Base-by-base conservation (phyloP, 805 yeast genomes). In the Metschnikowia koreensis region DNA sequence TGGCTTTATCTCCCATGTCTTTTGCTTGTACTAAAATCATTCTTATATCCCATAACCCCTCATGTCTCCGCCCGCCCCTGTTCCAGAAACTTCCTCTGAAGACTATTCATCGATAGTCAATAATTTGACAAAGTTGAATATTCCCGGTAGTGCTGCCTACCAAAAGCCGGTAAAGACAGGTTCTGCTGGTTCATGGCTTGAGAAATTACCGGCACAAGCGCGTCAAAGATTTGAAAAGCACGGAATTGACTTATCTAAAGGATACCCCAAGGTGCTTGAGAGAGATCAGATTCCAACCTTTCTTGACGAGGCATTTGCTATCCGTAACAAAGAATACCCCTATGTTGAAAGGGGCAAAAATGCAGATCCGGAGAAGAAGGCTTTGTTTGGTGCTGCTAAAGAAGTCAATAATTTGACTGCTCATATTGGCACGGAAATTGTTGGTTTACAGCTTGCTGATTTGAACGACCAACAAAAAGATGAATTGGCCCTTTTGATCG, bases 311-410 rank as follows among this genome's bases (percentile, higher is more conserved):
- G 70, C 66, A 7, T 55, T 31, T 29, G 52, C 41, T 27, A 54
- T 66, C 48, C 56, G 70, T 43, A 56, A 60, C 57, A 58, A 58
- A 41, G 67, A 59, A 42, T 54, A 45, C 50, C 64, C 66, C 3
- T 66, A 60, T 48, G 52, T 62, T 17, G 70, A 66, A 41, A 52
- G 70, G 34, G 70, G 65, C 11, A 55, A 55, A 50, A 59, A 58
- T 37, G 70, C 70, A 29, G 70, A 66, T 48, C 68, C 68, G 2
- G 66, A 66, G 41, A 66, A 66, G 58, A 63, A 62, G 56, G 69
- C 70, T 1, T 58, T 66, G 55, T 62, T 66, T 27, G 66, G 67
- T 11, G 70, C 70, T 15, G 69, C 70, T 28, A 66, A 58, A 47
- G 66, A 63, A 46, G 70, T 66, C 15, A 62, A 37, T 34, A 41